These are phyloP conservation scores for Carallia pectinifolia DNA, from an alignment of 345 rosid species.

Conservation along the genomic window DNA sequence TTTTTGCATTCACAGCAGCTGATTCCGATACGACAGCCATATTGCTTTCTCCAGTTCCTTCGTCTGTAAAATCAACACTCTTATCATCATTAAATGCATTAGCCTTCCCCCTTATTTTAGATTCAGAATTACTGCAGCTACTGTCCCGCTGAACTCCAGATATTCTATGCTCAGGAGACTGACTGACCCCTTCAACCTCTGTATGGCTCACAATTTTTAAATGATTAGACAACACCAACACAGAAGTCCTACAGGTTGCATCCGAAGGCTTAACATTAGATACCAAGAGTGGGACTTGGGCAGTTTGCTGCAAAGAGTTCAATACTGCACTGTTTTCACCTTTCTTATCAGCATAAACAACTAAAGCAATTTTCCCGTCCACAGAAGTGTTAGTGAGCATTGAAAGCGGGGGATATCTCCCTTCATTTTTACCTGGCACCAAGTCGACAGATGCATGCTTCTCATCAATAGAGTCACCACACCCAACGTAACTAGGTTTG, in stretches of 20 bases:
- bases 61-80: neutral
- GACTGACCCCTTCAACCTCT: neutral
- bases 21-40: neutral
- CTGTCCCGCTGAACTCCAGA: neutral
- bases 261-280: neutral
- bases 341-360: neutral
- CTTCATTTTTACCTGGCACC: neutral
- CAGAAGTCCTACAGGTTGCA: neutral
- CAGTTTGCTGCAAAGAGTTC: neutral
- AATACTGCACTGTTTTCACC: neutral
- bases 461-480: slow-evolving; percentile 10
- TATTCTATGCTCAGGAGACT: neutral
- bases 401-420: neutral
- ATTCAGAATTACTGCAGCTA: neutral
- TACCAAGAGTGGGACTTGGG: neutral
- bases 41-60: neutral
- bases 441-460: slow-evolving; percentile 10
- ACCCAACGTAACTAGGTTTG: slow-evolving; percentile 28
- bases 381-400: neutral
- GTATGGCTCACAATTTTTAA: neutral
- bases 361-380: neutral
- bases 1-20: neutral
- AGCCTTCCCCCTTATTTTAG: neutral
- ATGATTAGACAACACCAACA: neutral
- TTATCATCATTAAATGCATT: neutral